Evolutionary conservation across 2,329 filamentous ascomycete species (phyloP).

Genomic region (Epichloe gansuensis): DNA sequence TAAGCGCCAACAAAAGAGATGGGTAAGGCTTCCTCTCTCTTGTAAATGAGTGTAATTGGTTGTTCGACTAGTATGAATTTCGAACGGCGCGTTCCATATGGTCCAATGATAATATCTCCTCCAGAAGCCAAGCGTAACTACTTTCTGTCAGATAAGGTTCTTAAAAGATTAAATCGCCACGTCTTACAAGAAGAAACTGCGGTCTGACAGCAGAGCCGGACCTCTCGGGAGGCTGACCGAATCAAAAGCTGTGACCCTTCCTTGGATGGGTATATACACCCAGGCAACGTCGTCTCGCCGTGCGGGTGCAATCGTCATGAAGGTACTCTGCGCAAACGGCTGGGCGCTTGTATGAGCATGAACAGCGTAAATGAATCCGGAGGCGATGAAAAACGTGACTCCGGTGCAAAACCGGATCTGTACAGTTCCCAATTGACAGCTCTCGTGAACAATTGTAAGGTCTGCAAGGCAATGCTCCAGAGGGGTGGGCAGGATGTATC

Average conservation of each 20-base stretch:
- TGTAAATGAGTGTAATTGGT: conserved; percentile 1
- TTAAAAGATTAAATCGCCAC: neutral
- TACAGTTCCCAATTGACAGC: conserved; percentile 2
- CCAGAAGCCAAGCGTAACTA: neutral
- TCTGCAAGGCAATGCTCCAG: neutral
- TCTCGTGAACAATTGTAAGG: neutral
- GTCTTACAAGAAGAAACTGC: conserved; percentile 2
- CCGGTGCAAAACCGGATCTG: neutral
- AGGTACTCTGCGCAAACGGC: conserved; percentile 1
- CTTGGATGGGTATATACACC: conserved; percentile 2
- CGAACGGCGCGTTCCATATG: neutral
- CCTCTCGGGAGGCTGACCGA: neutral
- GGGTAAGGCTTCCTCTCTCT: neutral
- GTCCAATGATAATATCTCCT: neutral
- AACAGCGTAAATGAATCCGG: neutral
- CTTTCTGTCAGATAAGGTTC: neutral
- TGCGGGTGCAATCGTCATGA: neutral
- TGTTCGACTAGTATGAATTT: neutral
- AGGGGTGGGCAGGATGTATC: conserved; percentile 4
- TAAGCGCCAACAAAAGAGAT: conserved; percentile 3
- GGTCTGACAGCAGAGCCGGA: neutral
- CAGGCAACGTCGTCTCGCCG: neutral
- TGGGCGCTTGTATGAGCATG: conserved; percentile 1
- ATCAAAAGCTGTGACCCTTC: neutral
- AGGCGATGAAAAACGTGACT: conserved; percentile 1